Conservation (phyloP, 2,329 filamentous ascomycete species). For the Neoscytalidium dimidiatum region DNA sequence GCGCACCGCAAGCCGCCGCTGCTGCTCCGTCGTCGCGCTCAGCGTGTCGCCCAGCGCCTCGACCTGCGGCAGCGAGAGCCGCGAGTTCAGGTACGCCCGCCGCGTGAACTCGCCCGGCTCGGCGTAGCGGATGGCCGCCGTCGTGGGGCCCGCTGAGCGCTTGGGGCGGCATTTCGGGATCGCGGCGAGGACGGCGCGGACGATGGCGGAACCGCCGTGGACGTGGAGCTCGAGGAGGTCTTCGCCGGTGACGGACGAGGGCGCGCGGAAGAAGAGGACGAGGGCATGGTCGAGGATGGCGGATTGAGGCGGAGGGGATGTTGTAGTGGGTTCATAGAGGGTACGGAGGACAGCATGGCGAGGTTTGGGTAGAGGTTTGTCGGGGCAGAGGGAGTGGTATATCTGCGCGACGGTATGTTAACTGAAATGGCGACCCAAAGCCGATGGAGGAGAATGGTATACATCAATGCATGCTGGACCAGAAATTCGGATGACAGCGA, state of each 20-base stretch:
- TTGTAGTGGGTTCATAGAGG: constrained; percentile 60
- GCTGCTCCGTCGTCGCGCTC: constrained; percentile 80
- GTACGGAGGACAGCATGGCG: constrained; percentile 72
- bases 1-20: constrained; percentile 81
- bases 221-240: constrained; percentile 90
- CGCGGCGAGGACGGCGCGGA: constrained; percentile 80
- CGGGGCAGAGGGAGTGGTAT: constrained; percentile 64
- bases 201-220: constrained; percentile 88
- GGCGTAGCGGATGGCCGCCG: constrained; percentile 71
- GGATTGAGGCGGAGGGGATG: constrained; percentile 38
- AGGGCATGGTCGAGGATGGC: constrained; percentile 74
- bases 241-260: constrained; percentile 86
- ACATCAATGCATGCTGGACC: constrained; percentile 73
- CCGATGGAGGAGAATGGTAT: constrained; percentile 28
- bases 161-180: constrained; percentile 58
- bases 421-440: neutral
- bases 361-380: constrained; percentile 55
- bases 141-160: neutral
- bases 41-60: constrained; percentile 64
- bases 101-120: constrained; percentile 95
- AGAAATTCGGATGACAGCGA: constrained; percentile 86
- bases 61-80: constrained; percentile 83
- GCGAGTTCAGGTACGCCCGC: constrained; percentile 83
- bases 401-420: constrained; percentile 52
- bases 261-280: constrained; percentile 78